Base-by-base conservation (phyloP, 192 early-diverging fungal species). In the Cetraspora pellucida region DNA sequence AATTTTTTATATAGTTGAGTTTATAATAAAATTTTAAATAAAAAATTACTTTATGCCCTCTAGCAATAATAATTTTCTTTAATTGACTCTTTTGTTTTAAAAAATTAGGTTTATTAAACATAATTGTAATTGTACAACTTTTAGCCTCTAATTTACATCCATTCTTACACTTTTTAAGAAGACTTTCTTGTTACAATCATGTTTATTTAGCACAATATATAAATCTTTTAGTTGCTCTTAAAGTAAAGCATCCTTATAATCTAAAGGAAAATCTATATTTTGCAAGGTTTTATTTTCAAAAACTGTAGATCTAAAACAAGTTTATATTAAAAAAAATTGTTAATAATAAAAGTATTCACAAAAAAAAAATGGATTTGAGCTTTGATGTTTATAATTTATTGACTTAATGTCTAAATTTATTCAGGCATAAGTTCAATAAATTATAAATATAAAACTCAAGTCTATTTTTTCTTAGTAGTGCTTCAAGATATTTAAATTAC, bases 21-120 rank as follows among this genome's bases (percentile, higher is more conserved):
- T 80, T 69, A 72, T 69, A 80, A 76, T 80, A 66, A 25, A 80
- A 80, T 68, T 80, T 80, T 28, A 60, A 74, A 27, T 80, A 79
- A 47, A 71, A 77, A 47, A 77, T 77, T 45, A 54, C 66, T 52
- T 25, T 30, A 50, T 81, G 69, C 21, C 76, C 52, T 37, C 21
- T 58, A 37, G 65, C 37, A 44, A 52, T 45, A 30, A 60, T 75
- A 13, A 71, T 61, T 59, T 80, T n/a, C n/a, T n/a, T n/a, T n/a
- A n/a, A n/a, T 47, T 44, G 23, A 23, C 74, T 37, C 52, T 72
- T 71, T 77, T 81, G 76, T 47, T 55, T 69, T 30, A 28, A n/a
- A 57, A 81, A 81, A 81, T 81, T 75, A 27, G 66, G 74, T 63
- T 77, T 45, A 16, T 74, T 52, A 54, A 44, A 50, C 37, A 79